A percentile compares a stretch with the other conserved stretches of the same genome.
Evolutionary conservation across 768 basidiomycete genomes (phyloP).

Genomic region (Cystofilobasidium ferigula): DNA sequence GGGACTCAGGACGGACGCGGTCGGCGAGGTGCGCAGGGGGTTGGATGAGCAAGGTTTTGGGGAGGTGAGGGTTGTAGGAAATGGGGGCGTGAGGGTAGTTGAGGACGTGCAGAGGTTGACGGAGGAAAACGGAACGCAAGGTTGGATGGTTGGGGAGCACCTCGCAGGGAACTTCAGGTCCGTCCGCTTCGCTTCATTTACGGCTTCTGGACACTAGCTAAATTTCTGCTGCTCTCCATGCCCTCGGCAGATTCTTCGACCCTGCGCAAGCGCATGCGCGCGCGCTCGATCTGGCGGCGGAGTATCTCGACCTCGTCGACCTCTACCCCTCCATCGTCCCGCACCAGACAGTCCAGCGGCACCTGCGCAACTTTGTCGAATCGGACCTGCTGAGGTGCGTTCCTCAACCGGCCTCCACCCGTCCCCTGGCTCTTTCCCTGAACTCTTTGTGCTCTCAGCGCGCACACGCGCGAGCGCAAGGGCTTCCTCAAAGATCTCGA

Average conservation of each 20-base stretch:
- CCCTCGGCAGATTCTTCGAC: slow-evolving; percentile 48
- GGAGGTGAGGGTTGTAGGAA: slow-evolving; percentile 56
- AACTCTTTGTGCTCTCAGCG: background rate
- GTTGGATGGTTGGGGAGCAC: slow-evolving; percentile 72
- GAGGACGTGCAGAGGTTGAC: slow-evolving; percentile 50
- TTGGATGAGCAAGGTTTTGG: slow-evolving; percentile 37
- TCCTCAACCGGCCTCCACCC: background rate
- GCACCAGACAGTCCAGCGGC: background rate
- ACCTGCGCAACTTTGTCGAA: slow-evolving; percentile 15
- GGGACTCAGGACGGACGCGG: slow-evolving; percentile 59
- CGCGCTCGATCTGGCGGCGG: slow-evolving; percentile 55
- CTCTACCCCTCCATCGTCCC: slow-evolving; percentile 3
- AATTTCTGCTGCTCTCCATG: too few species aligned
- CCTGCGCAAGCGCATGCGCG: slow-evolving; percentile 44
- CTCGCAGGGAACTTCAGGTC: slow-evolving; percentile 64
- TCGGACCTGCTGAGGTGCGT: slow-evolving; percentile 2
- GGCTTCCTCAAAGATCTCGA: background rate
- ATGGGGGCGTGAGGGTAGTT: slow-evolving; percentile 62
- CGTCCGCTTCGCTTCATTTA: slow-evolving; percentile 26
- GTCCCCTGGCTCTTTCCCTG: background rate
- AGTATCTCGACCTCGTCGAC: slow-evolving; percentile 50
- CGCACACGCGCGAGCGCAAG: background rate
- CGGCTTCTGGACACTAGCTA: too few species aligned
- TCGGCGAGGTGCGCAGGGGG: slow-evolving; percentile 46
- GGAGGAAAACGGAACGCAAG: slow-evolving; percentile 53